Conservation (phyloP, 148 eudicot genomes). For the Camellia granthamiana region DNA sequence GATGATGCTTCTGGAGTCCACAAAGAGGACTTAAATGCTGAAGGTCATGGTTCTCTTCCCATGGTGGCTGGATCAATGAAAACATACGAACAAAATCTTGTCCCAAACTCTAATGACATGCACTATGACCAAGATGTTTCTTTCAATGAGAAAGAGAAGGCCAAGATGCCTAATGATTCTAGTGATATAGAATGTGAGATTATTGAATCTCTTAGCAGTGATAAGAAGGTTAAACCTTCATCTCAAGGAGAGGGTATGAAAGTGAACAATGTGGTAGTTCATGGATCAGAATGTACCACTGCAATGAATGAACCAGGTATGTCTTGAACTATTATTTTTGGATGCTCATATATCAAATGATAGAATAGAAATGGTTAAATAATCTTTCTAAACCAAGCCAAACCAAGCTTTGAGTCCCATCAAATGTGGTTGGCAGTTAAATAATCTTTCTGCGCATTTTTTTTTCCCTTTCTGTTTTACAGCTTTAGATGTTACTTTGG, state of each 20-base stretch:
- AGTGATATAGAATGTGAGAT: constrained; percentile 22
- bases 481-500: constrained; percentile 9
- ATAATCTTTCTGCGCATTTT: not conserved
- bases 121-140: constrained; percentile 25
- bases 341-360: not conserved
- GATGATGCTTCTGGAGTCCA: constrained; percentile 17
- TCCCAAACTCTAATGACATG: not conserved
- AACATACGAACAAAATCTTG: constrained; percentile 17
- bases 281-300: constrained; percentile 26
- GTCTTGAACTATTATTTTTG: constrained; percentile 11
- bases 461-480: not conserved
- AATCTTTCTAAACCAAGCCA: too few species aligned
- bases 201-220: constrained; percentile 21
- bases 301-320: constrained; percentile 34
- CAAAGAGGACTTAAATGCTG: constrained; percentile 17
- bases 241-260: constrained; percentile 23
- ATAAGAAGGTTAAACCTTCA: constrained; percentile 17
- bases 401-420: too few species aligned
- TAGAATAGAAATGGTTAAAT: not conserved
- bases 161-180: not conserved
- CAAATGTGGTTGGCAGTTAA: too few species aligned
- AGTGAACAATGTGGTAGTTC: constrained; percentile 21
- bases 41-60: constrained; percentile 7
- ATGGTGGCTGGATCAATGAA: constrained; percentile 17
- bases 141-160: constrained; percentile 21